phyloP scores from a whole-genome alignment of 345 rosid species.

The Melaleuca alternifolia region DNA sequence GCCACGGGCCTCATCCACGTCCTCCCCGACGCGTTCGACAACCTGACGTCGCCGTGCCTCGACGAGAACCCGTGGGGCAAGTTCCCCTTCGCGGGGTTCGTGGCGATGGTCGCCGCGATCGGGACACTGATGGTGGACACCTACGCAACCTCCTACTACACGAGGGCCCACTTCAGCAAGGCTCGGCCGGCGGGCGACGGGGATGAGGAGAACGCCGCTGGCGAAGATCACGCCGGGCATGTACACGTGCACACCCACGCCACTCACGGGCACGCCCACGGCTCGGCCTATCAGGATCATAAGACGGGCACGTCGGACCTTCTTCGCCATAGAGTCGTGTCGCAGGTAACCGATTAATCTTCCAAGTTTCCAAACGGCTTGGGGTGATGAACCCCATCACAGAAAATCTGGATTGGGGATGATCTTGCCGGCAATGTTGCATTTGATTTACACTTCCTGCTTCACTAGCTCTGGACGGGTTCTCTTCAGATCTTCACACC shows the following conservation, averaged over 20 bases:
- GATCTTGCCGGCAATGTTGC: no score
- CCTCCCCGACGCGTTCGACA: slow-evolving; percentile 70
- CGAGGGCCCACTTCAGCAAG: slow-evolving; percentile 18
- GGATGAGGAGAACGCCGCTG: slow-evolving; percentile 4
- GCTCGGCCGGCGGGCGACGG: slow-evolving; percentile 12
- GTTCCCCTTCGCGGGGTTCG: slow-evolving; percentile 74
- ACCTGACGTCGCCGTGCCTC: slow-evolving; percentile 50
- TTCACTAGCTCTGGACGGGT: background rate
- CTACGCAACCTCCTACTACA: slow-evolving; percentile 35
- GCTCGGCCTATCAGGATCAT: slow-evolving; percentile 17
- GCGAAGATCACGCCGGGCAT: slow-evolving; percentile 5
- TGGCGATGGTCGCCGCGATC: slow-evolving; percentile 65
- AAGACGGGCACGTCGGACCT: slow-evolving; percentile 3
- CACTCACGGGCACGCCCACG: slow-evolving; percentile 31
- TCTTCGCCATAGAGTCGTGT: slow-evolving; percentile 20
- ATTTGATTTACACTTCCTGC: background rate
- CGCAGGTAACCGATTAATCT: slow-evolving; percentile 29
- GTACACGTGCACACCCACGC: slow-evolving; percentile 18
- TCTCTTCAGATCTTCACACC: background rate
- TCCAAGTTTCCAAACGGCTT: background rate
- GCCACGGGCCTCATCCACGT: slow-evolving; percentile 86
- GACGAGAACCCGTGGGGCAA: slow-evolving; percentile 59
- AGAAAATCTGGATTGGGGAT: no score
- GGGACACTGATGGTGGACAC: slow-evolving; percentile 54
- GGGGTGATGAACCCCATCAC: no score